Evolutionary conservation across 495 filamentous ascomycete species (phyloP), one percentile per base, ranked within the genome.

Genomic region (Penicillium waksmanii): DNA sequence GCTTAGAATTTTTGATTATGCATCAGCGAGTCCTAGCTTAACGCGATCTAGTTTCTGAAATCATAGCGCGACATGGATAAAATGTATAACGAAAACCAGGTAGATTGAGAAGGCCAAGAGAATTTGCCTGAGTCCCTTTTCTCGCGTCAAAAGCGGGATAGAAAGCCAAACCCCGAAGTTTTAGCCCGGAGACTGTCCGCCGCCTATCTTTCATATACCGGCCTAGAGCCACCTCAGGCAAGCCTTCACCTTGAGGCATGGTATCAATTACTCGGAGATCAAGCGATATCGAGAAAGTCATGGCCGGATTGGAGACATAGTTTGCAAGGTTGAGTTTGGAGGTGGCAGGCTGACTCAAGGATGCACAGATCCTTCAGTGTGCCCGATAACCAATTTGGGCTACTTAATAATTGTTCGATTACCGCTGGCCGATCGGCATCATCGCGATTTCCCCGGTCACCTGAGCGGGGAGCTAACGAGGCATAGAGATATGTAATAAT

Each of bases 391-490:
- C 42, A 19, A 18, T n/a, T 17, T 17, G 17, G 17, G 42, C 42
- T 12, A 44, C 17, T 44, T 44, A 44, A 21, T 44, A 44, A 44
- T 44, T 9, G n/a, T 17, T 18, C 42, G 42, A 44, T 44, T 44
- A 44, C 42, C 42, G 21, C 21, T 48, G 18, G 23, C 10, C 15
- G 21, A 48, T 5, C 46, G 46, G 46, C 9, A 48, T 27, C 3
- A 2, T 15, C 51, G 2, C 15, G 1, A 48, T 25, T 12, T 48
- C 46, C 13, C 58, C 58, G 58, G 53, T 61, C 58, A 61, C 47
- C 27, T 61, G 58, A 61, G 58, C 58, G 58, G 58, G 34, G 46
- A 27, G 5, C n/a, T 3, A 5, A 46, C n/a, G 42, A 27, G 15
- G 19, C 23, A 27, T 31, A 27, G 11, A 48, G 23, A n/a, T 27